These are phyloP conservation scores for Dothidotthia symphoricarpi DNA, from an alignment of 2,329 filamentous ascomycete genomes.

Conservation along the genomic window DNA sequence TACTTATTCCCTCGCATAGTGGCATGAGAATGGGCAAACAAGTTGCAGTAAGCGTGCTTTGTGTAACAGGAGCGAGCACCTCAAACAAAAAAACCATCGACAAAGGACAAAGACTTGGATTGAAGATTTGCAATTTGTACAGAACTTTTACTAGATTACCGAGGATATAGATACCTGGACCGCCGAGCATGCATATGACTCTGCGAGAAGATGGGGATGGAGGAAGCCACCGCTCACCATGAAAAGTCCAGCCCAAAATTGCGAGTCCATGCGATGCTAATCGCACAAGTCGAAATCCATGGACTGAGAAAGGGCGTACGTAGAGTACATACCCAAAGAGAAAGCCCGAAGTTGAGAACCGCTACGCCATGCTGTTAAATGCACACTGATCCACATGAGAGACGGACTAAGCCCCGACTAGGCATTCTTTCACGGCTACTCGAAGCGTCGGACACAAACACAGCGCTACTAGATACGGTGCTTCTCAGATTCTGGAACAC, in stretches of 20 bases:
- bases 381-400: conserved; percentile 9
- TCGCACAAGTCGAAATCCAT: background rate
- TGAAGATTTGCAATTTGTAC: background rate
- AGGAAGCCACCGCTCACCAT: conserved; percentile 2
- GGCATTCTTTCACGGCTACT: background rate
- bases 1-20: conserved; percentile 4
- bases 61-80: background rate
- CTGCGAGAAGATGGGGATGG: background rate
- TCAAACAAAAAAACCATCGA: background rate
- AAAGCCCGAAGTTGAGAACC: conserved; percentile 7
- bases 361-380: conserved; percentile 22
- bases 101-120: background rate
- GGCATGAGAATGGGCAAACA: conserved; percentile 3
- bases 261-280: background rate
- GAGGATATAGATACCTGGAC: conserved; percentile 2
- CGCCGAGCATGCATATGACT: conserved; percentile 1
- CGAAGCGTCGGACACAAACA: conserved; percentile 2
- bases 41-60: background rate
- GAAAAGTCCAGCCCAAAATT: no score
- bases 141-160: conserved; percentile 10
- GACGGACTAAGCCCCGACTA: background rate
- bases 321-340: conserved; percentile 12
- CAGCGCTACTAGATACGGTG: conserved; percentile 59
- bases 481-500: conserved; percentile 67
- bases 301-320: background rate